Percentiles rank a stretch among this genome's conserved stretches.
Conservation (phyloP, 345 rosid species). For the Rubroshorea leprosula region DNA sequence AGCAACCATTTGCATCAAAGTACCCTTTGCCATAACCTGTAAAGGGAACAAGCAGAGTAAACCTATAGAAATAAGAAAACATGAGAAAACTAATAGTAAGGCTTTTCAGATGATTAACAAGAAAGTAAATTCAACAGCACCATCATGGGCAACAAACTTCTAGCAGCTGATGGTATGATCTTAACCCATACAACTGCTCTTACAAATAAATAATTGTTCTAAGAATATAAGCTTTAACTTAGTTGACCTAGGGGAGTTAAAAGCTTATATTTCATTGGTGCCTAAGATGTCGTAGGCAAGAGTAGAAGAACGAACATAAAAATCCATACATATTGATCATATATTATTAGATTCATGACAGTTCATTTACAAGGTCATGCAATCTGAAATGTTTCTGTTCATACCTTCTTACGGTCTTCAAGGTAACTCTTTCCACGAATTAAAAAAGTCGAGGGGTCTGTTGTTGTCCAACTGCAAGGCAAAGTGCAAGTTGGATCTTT, state of each 20-base stretch:
- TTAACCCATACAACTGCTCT: too few species aligned
- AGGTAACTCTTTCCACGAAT: conserved; percentile 84
- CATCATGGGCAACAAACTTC: too few species aligned
- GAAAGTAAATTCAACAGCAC: too few species aligned
- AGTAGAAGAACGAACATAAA: background rate
- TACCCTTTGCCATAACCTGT: conserved; percentile 82
- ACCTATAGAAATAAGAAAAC: background rate
- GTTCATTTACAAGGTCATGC: conserved; percentile 5
- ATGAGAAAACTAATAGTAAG: too few species aligned
- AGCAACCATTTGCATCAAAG: conserved; percentile 90
- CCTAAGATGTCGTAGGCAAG: background rate
- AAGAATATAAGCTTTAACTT: background rate
- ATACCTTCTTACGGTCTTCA: conserved; percentile 75
- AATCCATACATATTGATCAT: too few species aligned
- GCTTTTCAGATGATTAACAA: too few species aligned
- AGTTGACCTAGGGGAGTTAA: background rate
- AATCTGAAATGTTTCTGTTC: conserved; percentile 5
- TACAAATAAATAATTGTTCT: too few species aligned
- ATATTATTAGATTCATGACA: too few species aligned
- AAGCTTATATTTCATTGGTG: background rate
- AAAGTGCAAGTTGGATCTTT: conserved; percentile 54
- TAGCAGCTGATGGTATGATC: too few species aligned
- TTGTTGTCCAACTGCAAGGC: conserved; percentile 73
- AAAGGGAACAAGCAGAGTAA: conserved; percentile 9
- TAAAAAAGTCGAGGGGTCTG: conserved; percentile 78